Percentiles rank a stretch among this genome's conserved stretches.
These are phyloP conservation scores for Geotrichum citri-aurantii DNA, from an alignment of 1,139 yeast genomes.

Conservation along the genomic window DNA sequence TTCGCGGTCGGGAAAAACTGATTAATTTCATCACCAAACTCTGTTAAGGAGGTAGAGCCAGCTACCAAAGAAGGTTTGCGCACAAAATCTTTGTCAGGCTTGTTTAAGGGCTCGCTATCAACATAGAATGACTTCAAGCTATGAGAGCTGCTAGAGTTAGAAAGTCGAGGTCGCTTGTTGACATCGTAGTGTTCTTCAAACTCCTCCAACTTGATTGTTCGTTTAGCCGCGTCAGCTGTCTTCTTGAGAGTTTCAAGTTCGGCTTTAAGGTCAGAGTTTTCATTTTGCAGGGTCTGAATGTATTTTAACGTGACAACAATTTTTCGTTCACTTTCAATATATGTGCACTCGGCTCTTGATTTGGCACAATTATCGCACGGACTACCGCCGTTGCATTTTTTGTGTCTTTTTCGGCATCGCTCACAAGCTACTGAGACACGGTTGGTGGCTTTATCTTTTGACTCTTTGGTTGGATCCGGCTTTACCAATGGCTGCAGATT, in stretches of 20 bases:
- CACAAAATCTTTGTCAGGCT: background rate
- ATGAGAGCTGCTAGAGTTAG: background rate
- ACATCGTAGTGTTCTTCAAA: background rate
- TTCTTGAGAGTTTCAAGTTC: conserved; percentile 20
- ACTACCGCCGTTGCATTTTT: conserved; percentile 75
- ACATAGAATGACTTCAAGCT: background rate
- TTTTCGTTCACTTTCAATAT: conserved; percentile 71
- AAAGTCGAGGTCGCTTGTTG: background rate
- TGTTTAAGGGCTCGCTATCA: background rate
- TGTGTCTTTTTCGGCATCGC: conserved; percentile 68
- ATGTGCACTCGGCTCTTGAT: conserved; percentile 62
- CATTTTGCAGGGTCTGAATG: conserved; percentile 60
- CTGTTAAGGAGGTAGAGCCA: conserved; percentile 3
- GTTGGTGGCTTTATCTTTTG: conserved; percentile 1
- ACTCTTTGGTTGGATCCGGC: background rate
- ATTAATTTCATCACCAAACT: conserved; percentile 21
- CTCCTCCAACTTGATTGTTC: background rate
- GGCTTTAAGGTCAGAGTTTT: conserved; percentile 53
- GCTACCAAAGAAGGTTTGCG: conserved; percentile 6
- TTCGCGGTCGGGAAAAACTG: conserved; percentile 19
- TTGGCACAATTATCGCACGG: conserved; percentile 64
- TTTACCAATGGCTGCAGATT: background rate
- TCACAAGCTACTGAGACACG: conserved; percentile 42
- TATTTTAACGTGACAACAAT: conserved; percentile 73
- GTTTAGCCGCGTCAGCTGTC: background rate